A percentile compares a stretch with the other conserved stretches of the same genome.
These are phyloP conservation scores for Priceomyces medius DNA, from an alignment of 805 yeast genomes.

Conservation along the genomic window DNA sequence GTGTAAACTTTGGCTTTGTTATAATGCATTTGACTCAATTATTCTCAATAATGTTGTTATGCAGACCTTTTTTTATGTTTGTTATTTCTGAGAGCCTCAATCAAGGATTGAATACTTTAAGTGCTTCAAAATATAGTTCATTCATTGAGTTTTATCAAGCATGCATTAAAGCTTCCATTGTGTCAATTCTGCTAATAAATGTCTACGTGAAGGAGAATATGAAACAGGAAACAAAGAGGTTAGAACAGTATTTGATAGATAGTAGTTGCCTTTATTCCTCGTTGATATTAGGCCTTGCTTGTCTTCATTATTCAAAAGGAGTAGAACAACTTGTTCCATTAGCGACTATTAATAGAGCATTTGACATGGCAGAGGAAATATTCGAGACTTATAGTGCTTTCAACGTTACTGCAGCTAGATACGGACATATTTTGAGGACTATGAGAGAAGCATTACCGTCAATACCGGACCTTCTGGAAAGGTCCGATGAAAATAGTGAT, in stretches of 20 bases:
- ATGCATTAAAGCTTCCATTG: constrained; percentile 1
- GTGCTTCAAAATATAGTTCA: neutral
- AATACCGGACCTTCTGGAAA: neutral
- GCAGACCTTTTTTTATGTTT: constrained; percentile 43
- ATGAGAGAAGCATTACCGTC: constrained; percentile 1
- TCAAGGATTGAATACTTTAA: neutral
- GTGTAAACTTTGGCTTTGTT: constrained; percentile 20
- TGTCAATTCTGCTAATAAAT: neutral
- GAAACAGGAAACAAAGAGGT: neutral
- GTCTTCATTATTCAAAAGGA: neutral
- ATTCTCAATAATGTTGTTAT: constrained; percentile 35
- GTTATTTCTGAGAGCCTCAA: neutral
- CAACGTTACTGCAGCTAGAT: neutral
- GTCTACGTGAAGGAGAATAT: neutral
- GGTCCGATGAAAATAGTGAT: too few species aligned
- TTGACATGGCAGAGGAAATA: neutral
- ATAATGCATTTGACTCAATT: constrained; percentile 36
- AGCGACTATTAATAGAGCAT: neutral
- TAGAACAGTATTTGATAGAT: constrained; percentile 1
- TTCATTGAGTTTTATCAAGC: constrained; percentile 2
- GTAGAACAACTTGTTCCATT: neutral
- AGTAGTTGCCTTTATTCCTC: constrained; percentile 1
- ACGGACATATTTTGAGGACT: neutral
- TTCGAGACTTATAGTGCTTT: neutral
- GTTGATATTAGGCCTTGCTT: neutral